Evolutionary conservation across 108 stramenopile genomes (phyloP).

Genomic region (Bacterosira constricta): DNA sequence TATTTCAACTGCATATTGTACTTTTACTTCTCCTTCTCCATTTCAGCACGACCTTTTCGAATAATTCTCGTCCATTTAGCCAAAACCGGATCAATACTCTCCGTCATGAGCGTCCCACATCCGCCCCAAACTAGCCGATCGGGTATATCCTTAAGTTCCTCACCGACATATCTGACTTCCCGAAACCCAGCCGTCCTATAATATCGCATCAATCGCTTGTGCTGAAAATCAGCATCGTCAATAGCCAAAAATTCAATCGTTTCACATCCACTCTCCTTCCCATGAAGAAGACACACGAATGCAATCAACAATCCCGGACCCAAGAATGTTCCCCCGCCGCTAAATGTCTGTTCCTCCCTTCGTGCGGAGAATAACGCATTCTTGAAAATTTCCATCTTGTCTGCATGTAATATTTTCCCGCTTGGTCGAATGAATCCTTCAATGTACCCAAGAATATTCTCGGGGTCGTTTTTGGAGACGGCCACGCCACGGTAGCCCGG

Average conservation of each 20-base stretch:
- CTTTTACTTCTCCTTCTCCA: neutral
- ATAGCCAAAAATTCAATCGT: slow-evolving; percentile 79
- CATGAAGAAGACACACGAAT: slow-evolving; percentile 67
- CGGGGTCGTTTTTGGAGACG: slow-evolving; percentile 52
- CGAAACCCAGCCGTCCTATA: slow-evolving; percentile 75
- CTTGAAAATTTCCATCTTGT: slow-evolving; percentile 85
- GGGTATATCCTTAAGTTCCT: slow-evolving; percentile 74
- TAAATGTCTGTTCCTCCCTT: slow-evolving; percentile 37
- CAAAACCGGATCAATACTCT: slow-evolving; percentile 57
- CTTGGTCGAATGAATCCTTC: slow-evolving; percentile 80
- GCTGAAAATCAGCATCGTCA: slow-evolving; percentile 83
- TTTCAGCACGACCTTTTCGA: slow-evolving; percentile 1
- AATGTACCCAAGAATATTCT: slow-evolving; percentile 71
- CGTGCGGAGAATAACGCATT: slow-evolving; percentile 48
- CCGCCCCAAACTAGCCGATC: slow-evolving; percentile 91
- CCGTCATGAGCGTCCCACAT: slow-evolving; percentile 80
- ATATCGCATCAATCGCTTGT: slow-evolving; percentile 74
- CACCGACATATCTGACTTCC: slow-evolving; percentile 81
- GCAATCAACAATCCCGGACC: slow-evolving; percentile 77
- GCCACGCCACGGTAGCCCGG: slow-evolving; percentile 81
- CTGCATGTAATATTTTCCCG: slow-evolving; percentile 72
- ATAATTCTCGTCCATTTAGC: slow-evolving; percentile 57
- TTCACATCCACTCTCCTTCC: slow-evolving; percentile 56
- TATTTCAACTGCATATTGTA: neutral
- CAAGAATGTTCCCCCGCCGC: slow-evolving; percentile 58